These are phyloP conservation scores for Paraphaeosphaeria sporulosa DNA, from an alignment of 2,329 filamentous ascomycete species.

Conservation along the genomic window DNA sequence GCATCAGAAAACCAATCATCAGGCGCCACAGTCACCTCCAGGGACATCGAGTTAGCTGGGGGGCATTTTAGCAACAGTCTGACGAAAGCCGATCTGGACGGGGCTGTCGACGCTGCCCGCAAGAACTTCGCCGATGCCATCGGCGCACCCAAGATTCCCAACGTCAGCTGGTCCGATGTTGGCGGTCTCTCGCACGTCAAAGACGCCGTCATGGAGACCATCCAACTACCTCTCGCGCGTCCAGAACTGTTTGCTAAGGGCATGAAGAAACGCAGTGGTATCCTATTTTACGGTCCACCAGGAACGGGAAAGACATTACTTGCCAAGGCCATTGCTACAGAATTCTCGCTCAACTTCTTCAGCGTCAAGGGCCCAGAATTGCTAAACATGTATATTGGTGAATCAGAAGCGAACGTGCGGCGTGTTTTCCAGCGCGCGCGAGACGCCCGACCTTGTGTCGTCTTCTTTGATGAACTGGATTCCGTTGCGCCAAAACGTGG, in stretches of 20 bases:
- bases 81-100: constrained; percentile 83
- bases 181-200: constrained; percentile 93
- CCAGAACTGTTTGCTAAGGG: constrained; percentile 96
- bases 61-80: constrained; percentile 80
- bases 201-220: constrained; percentile 95
- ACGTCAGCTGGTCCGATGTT: constrained; percentile 95
- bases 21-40: constrained; percentile 64
- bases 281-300: constrained; percentile 89
- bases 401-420: constrained; percentile 90
- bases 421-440: constrained; percentile 87
- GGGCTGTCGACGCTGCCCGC: constrained; percentile 91
- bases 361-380: constrained; percentile 90
- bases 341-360: constrained; percentile 95
- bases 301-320: constrained; percentile 93
- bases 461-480: constrained; percentile 94
- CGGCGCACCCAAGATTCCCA: constrained; percentile 96
- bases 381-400: constrained; percentile 96
- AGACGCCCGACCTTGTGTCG: constrained; percentile 85
- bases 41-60: constrained; percentile 88
- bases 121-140: constrained; percentile 99
- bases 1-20: constrained; percentile 46
- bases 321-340: constrained; percentile 90
- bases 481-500: constrained; percentile 95
- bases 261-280: constrained; percentile 96
- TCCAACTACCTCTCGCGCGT: constrained; percentile 87